A percentile compares a stretch with the other conserved stretches of the same genome.
Evolutionary conservation across 164 flowering plant genomes (phyloP).

Genomic region (Vitis rupestris): DNA sequence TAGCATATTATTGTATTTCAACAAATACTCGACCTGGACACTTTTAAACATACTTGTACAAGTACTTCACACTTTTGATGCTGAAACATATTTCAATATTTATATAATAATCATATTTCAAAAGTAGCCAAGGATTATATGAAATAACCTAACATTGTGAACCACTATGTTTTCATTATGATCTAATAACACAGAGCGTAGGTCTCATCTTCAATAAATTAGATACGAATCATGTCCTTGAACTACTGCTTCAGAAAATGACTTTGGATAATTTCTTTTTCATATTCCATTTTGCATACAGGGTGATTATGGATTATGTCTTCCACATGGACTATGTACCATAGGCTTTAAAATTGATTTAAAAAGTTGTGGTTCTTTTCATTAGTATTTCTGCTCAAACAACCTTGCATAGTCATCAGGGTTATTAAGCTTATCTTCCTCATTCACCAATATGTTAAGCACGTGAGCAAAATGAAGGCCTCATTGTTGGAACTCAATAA

Average conservation of each 20-base stretch:
- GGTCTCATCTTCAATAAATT: constrained; percentile 1
- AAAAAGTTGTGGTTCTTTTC: no score
- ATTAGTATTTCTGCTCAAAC: no score
- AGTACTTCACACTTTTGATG: background rate
- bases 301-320: background rate
- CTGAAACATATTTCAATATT: constrained; percentile 1
- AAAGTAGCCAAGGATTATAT: constrained; percentile 1
- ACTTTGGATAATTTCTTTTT: constrained; percentile 7
- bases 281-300: constrained; percentile 12
- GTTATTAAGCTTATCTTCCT: no score
- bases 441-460: no score
- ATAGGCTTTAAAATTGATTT: no score
- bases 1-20: constrained; percentile 2
- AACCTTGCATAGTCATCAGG: no score
- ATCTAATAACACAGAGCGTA: background rate
- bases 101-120: constrained; percentile 7
- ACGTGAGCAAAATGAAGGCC: no score
- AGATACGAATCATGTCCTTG: constrained; percentile 10
- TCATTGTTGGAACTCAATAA: background rate
- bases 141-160: constrained; percentile 1
- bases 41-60: constrained; percentile 9
- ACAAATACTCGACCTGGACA: constrained; percentile 4
- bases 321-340: no score
- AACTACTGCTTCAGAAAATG: background rate
- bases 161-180: background rate